Evolutionary conservation across 768 basidiomycete genomes (phyloP), one percentile per base, ranked within the genome.

Genomic region (Leccinum uliginosum): DNA sequence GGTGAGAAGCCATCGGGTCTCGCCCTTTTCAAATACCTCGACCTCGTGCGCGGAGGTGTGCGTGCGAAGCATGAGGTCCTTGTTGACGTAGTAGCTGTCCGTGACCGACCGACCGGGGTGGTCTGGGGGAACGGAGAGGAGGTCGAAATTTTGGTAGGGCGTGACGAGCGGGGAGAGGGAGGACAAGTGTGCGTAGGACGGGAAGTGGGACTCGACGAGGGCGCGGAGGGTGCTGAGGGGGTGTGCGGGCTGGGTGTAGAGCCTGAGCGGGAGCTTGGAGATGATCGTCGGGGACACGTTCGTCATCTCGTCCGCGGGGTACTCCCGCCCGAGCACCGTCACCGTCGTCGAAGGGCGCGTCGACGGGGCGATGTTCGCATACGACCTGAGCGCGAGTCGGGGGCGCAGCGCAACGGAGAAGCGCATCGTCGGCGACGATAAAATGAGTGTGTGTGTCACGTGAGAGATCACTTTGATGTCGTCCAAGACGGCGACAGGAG

Each of bases 11-110:
- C 95, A 99, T 53, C 81, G 81, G 21, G 87, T 84, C 60, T 87
- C 78, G 6, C 91, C 91, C 45, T 77, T 75, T 30, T 80, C 73
- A 71, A 97, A 98, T 7, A 86, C 85, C 58, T 97, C 94, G 30
- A 98, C 90, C 75, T 99, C 96, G 70, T 99, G 97, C 4, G 97
- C 93, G n/a, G 91, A 93, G 1, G 97, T 98, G 71, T 99, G 97
- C 0, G 97, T 98, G 43, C 97, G 87, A 35, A 99, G 83, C 92
- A 99, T 93, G 67, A 87, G 77, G 64, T 85, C 76, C 65, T 80
- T 82, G 76, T 98, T 98, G 68, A 97, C 78, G 74, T 99, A 99
- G 78, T 99, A 99, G 67, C 89, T 91, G 76, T 99, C 97, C 44
- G 91, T 91, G 46, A 84, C 77, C 23, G 89, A 80, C 58, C 97